Percentiles rank a stretch among this genome's conserved stretches.
phyloP scores from a whole-genome alignment of 129 eudicot genomes.

The Logfia minima region DNA sequence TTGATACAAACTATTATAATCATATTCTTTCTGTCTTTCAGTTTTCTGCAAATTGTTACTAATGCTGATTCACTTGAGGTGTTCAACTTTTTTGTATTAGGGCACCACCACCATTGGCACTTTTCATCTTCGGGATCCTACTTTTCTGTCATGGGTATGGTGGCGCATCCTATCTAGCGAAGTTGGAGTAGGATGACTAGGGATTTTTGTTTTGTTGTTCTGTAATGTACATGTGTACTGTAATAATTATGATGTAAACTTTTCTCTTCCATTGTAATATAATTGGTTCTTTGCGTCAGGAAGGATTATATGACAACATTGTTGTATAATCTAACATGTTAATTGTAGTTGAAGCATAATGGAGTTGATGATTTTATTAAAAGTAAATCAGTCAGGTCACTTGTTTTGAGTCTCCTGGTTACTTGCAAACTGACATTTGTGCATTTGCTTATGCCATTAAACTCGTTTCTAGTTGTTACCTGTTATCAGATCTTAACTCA shows the following conservation, averaged over 20 bases:
- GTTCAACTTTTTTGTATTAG: constrained; percentile 1
- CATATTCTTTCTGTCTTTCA: neutral
- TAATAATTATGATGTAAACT: constrained; percentile 25
- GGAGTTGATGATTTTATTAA: neutral
- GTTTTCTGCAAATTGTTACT: constrained; percentile 1
- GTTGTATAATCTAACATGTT: neutral
- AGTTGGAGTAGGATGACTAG: constrained; percentile 26
- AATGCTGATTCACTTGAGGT: constrained; percentile 6
- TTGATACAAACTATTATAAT: neutral
- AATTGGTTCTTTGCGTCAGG: constrained; percentile 4
- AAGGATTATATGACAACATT: constrained; percentile 1
- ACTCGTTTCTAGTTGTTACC: neutral
- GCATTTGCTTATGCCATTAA: neutral
- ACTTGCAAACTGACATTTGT: neutral
- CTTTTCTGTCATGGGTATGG: neutral
- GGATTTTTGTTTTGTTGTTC: constrained; percentile 8
- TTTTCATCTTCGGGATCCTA: constrained; percentile 10
- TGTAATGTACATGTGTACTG: constrained; percentile 23
- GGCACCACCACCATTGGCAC: constrained; percentile 17
- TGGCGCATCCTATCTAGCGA: constrained; percentile 15
- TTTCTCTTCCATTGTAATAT: constrained; percentile 13
- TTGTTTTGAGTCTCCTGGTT: neutral
- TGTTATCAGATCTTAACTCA: neutral
- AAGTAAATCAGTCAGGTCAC: neutral
- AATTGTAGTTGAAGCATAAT: neutral